phyloP scores from a whole-genome alignment of 2,329 filamentous ascomycete species.

The Fusarium chlamydosporum region DNA sequence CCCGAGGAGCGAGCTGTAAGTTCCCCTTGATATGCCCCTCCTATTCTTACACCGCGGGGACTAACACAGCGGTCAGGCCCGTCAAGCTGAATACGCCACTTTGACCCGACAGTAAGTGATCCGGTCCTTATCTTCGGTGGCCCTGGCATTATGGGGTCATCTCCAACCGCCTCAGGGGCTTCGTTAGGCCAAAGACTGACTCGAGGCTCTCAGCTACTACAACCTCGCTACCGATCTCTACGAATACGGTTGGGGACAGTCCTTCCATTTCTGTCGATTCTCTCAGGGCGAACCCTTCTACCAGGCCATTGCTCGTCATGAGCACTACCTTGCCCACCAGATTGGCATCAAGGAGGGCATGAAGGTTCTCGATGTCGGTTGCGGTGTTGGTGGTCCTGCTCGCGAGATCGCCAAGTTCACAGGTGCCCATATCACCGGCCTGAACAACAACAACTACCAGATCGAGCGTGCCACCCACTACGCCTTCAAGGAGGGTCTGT shows the following conservation, averaged over 20 bases:
- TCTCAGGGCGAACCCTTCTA: constrained; percentile 87
- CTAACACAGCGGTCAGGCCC: constrained; percentile 66
- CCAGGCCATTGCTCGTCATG: constrained; percentile 94
- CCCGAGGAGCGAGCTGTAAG: constrained; percentile 82
- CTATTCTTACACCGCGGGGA: constrained; percentile 37
- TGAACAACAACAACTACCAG: constrained; percentile 99
- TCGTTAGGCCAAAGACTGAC: constrained; percentile 38
- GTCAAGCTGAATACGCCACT: constrained; percentile 90
- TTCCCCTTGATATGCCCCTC: constrained; percentile 39
- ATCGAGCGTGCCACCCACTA: constrained; percentile 93
- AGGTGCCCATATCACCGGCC: constrained; percentile 86
- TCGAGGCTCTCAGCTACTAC: constrained; percentile 77
- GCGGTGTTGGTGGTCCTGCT: constrained; percentile 94
- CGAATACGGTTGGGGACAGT: constrained; percentile 96
- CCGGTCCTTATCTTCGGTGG: neutral
- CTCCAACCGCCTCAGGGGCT: neutral
- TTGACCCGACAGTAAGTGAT: constrained; percentile 86
- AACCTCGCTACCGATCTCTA: constrained; percentile 96
- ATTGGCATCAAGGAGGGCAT: constrained; percentile 89
- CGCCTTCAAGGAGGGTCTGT: constrained; percentile 83
- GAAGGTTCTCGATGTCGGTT: constrained; percentile 95
- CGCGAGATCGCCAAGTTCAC: constrained; percentile 97
- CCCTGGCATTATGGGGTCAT: neutral
- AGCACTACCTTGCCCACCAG: constrained; percentile 94
- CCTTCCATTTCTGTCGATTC: constrained; percentile 98